Conservation (phyloP, 768 basidiomycete genomes). For the Heimioporus sp. region DNA sequence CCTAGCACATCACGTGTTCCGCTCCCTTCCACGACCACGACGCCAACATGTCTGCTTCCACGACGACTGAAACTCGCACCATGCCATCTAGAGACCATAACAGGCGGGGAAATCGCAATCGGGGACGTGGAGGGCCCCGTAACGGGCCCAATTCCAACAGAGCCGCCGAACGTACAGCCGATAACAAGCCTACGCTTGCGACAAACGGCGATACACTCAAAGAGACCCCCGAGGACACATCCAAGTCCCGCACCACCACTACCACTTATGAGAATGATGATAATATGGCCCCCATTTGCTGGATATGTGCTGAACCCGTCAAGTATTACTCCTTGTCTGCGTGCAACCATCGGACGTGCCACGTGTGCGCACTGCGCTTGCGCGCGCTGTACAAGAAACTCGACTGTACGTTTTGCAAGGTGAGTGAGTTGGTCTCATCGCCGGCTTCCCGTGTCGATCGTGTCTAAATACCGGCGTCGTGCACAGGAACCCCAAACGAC, state of each 20-base stretch:
- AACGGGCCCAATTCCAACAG: constrained; percentile 4
- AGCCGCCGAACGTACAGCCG: background rate
- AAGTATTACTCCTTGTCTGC: constrained; percentile 86
- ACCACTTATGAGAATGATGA: constrained; percentile 32
- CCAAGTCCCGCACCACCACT: background rate
- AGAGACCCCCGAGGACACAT: background rate
- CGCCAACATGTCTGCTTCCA: constrained; percentile 17
- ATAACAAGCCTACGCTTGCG: constrained; percentile 1
- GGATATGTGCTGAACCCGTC: constrained; percentile 93
- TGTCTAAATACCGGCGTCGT: background rate
- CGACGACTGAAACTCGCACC: constrained; percentile 13
- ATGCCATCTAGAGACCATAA: background rate
- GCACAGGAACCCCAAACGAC: constrained; percentile 66
- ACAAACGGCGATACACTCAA: background rate
- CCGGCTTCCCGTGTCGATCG: background rate
- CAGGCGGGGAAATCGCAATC: constrained; percentile 18
- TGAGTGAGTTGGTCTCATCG: constrained; percentile 19
- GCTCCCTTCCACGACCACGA: background rate
- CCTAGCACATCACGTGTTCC: too few species aligned
- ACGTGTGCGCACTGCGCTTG: constrained; percentile 86
- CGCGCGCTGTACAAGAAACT: constrained; percentile 90
- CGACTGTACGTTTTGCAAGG: constrained; percentile 98
- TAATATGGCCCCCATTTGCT: constrained; percentile 51
- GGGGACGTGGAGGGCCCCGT: constrained; percentile 15
- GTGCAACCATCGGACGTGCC: constrained; percentile 95